Evolutionary conservation across 2,329 filamentous ascomycete genomes (phyloP).

Genomic region (Emericellopsis cladophorae): DNA sequence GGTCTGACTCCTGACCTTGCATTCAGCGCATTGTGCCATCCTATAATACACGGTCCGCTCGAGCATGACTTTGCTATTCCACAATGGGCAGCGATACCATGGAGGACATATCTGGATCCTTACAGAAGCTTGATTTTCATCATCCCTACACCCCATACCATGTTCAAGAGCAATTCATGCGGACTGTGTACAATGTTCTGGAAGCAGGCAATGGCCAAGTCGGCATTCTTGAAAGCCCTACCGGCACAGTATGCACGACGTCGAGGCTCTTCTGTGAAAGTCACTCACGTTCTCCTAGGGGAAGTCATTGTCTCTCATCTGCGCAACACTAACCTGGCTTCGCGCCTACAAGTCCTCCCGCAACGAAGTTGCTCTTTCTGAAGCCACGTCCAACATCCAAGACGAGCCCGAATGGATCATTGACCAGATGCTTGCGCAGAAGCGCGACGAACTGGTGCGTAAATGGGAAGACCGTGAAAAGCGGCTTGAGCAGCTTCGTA

Average conservation of each 20-base stretch:
- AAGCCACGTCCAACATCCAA: constrained; percentile 29
- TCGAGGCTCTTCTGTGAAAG: neutral
- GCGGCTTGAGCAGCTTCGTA: constrained; percentile 52
- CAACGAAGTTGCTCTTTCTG: constrained; percentile 40
- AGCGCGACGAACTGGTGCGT: constrained; percentile 50
- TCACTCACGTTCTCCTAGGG: constrained; percentile 34
- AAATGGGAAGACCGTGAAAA: constrained; percentile 62
- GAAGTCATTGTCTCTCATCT: constrained; percentile 87
- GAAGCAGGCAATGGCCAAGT: constrained; percentile 59
- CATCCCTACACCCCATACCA: constrained; percentile 82
- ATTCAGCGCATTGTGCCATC: too few species aligned
- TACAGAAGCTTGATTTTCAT: constrained; percentile 51
- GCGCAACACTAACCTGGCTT: constrained; percentile 82
- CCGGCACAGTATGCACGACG: constrained; percentile 46
- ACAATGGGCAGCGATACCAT: too few species aligned
- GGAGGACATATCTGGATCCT: neutral
- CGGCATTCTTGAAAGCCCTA: constrained; percentile 88
- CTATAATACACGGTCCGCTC: too few species aligned
- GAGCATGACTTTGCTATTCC: too few species aligned
- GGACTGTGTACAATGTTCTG: constrained; percentile 64
- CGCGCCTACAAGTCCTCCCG: constrained; percentile 58
- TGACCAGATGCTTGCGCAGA: constrained; percentile 60
- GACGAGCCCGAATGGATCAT: constrained; percentile 80
- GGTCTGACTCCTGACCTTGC: too few species aligned
- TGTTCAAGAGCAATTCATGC: constrained; percentile 84